These are phyloP conservation scores for Linnemannia zychae DNA, from an alignment of 192 early-diverging fungal genomes.

Conservation along the genomic window DNA sequence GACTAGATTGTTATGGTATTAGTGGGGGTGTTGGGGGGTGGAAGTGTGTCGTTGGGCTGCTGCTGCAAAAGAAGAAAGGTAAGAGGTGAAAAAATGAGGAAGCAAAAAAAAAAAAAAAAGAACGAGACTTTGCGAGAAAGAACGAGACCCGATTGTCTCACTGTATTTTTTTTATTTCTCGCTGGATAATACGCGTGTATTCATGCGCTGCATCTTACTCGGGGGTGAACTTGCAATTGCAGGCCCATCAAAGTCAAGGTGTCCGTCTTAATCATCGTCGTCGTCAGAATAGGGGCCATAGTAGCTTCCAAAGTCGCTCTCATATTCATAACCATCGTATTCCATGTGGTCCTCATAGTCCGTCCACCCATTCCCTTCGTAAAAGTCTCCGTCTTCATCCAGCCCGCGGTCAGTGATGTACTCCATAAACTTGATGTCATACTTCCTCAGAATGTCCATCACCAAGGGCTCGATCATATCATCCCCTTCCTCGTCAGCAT, in stretches of 20 bases:
- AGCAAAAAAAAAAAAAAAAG: background rate
- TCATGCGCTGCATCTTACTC: background rate
- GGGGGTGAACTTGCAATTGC: background rate
- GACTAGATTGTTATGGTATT: background rate
- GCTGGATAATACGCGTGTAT: background rate
- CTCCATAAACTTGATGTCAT: background rate
- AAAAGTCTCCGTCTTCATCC: background rate
- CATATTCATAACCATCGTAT: background rate
- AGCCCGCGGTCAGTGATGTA: background rate
- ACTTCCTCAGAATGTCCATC: background rate
- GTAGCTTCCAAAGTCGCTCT: background rate
- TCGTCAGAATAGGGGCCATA: background rate
- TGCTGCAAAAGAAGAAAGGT: background rate
- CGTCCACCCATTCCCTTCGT: background rate
- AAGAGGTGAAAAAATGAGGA: background rate
- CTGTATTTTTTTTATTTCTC: background rate
- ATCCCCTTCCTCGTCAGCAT: background rate
- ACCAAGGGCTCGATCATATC: background rate
- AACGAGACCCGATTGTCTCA: background rate
- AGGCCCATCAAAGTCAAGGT: background rate
- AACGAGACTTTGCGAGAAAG: background rate
- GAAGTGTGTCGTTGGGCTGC: background rate
- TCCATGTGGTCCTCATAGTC: background rate
- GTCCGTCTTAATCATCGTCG: constrained; percentile 6
- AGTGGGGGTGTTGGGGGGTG: background rate